Base-by-base conservation (phyloP, 1,139 yeast species). In the Candida freyschussii region DNA sequence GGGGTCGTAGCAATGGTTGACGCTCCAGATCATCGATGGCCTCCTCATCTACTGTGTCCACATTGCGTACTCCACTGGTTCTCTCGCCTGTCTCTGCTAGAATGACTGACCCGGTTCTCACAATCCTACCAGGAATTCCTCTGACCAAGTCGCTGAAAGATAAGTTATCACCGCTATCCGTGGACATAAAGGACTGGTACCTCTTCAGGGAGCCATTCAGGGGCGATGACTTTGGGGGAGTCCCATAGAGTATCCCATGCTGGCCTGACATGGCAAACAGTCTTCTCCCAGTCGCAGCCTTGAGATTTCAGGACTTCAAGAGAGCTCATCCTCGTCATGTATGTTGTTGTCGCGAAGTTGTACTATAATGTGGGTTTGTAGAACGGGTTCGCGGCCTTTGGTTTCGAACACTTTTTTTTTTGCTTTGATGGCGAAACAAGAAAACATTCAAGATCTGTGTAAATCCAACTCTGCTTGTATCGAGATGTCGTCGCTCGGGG, bases 41-140 rank as follows among this genome's bases (percentile, higher is more conserved):
- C 14, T 33, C 34, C 13, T 32, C 30, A 10, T 29, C 33, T 6
- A 29, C 10, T 13, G 21, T 7, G 10, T 21, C 21, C 9, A 19
- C n/a, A 7, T 27, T 13, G 7, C 32, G 27, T 3, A 22, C 4
- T 13, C 40, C 37, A 17, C 37, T 41, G 7, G 52, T 40, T 15
- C 60, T 45, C 36, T 56, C 59, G 7, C 62, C 62, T 1, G 63
- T 57, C 23, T 56, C 60, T 2, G 64, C 59, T 7, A 57, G 30
- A 21, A 59, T 55, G 27, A 56, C 52, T 2, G 64, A 58, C 13
- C 57, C 56, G 17, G 52, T 42, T 25, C 64, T 44, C 23, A 57
- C 41, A 14, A 58, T 31, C 14, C 50, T 28, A 1, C 42, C 42
- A 6, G 42, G 48, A 0, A 41, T 24, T 1, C 41, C 43, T 12